These are phyloP conservation scores for Mycena venus DNA, from an alignment of 768 basidiomycete genomes.

Conservation along the genomic window DNA sequence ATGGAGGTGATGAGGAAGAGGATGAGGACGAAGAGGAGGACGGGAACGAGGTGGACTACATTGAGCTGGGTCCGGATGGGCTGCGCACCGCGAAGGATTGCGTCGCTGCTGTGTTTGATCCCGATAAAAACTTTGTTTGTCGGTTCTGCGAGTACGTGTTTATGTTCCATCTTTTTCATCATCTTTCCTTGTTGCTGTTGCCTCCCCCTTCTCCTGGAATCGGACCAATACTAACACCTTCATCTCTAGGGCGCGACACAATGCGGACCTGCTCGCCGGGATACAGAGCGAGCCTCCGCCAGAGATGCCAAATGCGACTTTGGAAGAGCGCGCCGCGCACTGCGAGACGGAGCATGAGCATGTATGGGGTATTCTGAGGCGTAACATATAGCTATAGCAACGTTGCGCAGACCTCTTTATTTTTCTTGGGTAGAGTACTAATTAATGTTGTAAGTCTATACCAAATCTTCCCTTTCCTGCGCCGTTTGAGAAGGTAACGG, in stretches of 20 bases:
- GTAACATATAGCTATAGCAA: not conserved
- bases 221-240: not conserved
- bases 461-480: too few species aligned
- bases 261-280: conserved; percentile 37
- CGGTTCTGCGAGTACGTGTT: conserved; percentile 64
- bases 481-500: too few species aligned
- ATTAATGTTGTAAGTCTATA: not conserved
- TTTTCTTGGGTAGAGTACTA: not conserved
- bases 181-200: not conserved
- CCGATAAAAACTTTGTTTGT: conserved; percentile 47
- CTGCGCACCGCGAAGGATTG: conserved; percentile 56
- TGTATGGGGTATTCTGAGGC: conserved; percentile 62
- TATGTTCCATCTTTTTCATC: not conserved
- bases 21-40: conserved; percentile 45
- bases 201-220: not conserved
- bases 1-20: conserved; percentile 17
- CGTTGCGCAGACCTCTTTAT: too few species aligned
- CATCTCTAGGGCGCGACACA: conserved; percentile 51
- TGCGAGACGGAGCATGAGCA: conserved; percentile 61
- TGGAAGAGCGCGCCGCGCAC: conserved; percentile 63
- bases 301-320: conserved; percentile 51
- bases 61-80: conserved; percentile 58
- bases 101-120: conserved; percentile 56
- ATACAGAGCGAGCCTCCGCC: conserved; percentile 44
- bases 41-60: conserved; percentile 48